phyloP scores from a whole-genome alignment of 2,329 filamentous ascomycete species.

The Calonectria pteridis region DNA sequence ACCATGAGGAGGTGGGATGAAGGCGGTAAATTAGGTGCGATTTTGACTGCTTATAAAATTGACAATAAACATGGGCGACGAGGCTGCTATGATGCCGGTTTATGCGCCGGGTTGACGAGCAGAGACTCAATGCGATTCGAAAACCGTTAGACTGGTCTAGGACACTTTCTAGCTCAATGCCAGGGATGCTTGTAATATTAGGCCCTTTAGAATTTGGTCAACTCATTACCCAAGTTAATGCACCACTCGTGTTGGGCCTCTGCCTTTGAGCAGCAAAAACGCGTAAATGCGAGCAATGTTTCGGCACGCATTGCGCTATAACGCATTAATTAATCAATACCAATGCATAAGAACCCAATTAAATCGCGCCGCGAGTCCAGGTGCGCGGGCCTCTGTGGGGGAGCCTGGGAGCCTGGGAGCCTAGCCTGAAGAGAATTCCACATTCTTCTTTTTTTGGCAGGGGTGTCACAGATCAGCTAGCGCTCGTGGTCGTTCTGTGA shows the following conservation, averaged over 20 bases:
- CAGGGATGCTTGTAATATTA: not conserved
- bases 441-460: not conserved
- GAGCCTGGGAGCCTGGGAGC: not conserved
- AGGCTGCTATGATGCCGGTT: not conserved
- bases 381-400: not conserved
- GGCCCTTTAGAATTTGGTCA: not conserved
- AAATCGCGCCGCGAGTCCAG: constrained; percentile 8
- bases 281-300: not conserved
- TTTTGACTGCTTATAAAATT: not conserved
- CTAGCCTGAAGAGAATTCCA: not conserved
- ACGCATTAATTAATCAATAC: constrained; percentile 10
- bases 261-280: not conserved
- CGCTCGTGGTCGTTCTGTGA: not conserved
- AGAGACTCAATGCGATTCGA: not conserved
- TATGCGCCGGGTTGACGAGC: not conserved
- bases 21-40: not conserved
- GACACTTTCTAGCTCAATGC: not conserved
- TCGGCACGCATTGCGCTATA: not conserved
- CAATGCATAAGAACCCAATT: constrained; percentile 19
- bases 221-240: constrained; percentile 10
- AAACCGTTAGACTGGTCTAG: not conserved
- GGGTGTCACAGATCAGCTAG: not conserved
- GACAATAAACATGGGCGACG: not conserved
- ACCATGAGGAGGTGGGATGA: constrained; percentile 13
- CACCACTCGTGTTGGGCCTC: not conserved